Conservation (phyloP, 2,329 filamentous ascomycete genomes). For the Fonsecaea multimorphosa region DNA sequence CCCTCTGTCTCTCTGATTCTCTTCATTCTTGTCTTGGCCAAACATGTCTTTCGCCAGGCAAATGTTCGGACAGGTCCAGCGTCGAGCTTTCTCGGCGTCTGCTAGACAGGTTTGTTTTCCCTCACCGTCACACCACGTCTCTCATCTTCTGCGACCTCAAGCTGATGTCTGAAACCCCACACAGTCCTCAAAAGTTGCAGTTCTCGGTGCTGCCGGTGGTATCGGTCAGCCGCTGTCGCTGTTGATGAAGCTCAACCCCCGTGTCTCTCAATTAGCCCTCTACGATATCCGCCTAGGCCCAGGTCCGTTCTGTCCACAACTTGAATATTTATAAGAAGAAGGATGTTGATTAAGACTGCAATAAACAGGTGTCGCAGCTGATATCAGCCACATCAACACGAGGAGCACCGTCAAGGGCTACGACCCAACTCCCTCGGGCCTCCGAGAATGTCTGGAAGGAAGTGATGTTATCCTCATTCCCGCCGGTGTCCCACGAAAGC, state of each 20-base stretch:
- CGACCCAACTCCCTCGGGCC: conserved; percentile 75
- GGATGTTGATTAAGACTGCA: conserved; percentile 25
- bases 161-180: conserved; percentile 17
- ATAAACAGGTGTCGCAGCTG: conserved; percentile 85
- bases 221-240: conserved; percentile 98
- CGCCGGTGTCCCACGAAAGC: conserved; percentile 97
- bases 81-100: conserved; percentile 80
- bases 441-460: conserved; percentile 79
- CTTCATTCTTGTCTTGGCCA: not conserved
- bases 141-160: not conserved
- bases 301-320: conserved; percentile 64
- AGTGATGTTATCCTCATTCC: conserved; percentile 96
- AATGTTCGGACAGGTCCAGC: conserved; percentile 64
- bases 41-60: conserved; percentile 40
- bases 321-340: conserved; percentile 3
- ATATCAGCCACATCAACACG: conserved; percentile 99
- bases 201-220: conserved; percentile 95
- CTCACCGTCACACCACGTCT: conserved; percentile 19
- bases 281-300: conserved; percentile 97
- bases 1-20: not conserved
- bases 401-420: conserved; percentile 94
- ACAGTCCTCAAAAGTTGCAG: conserved; percentile 94
- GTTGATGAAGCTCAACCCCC: conserved; percentile 97
- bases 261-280: conserved; percentile 89
- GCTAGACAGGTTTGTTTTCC: conserved; percentile 71